Percentiles rank a stretch among this genome's conserved stretches.
These are phyloP conservation scores for Verticillium alfalfae DNA, from an alignment of 2,329 filamentous ascomycete species.

Conservation along the genomic window DNA sequence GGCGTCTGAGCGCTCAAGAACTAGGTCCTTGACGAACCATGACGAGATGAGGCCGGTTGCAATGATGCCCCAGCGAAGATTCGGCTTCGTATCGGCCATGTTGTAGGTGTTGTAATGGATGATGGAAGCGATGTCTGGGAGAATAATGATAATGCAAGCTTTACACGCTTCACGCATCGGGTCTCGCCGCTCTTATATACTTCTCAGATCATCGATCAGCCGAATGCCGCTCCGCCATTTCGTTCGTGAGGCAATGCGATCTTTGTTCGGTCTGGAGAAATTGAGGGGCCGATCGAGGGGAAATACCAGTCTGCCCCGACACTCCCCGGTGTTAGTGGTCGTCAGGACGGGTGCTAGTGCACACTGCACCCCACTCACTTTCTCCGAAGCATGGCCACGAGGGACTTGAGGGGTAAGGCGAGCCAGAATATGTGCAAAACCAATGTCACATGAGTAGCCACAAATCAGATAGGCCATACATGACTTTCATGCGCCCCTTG, in stretches of 20 bases:
- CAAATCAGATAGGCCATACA: too few relatives aligned
- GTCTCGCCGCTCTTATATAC: not conserved
- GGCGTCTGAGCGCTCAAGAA: slow-evolving; percentile 25
- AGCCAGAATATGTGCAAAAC: not conserved
- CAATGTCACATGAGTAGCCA: not conserved
- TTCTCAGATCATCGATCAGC: not conserved
- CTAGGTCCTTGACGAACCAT: slow-evolving; percentile 37
- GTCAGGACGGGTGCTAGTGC: not conserved
- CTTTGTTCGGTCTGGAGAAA: not conserved
- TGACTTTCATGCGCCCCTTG: too few relatives aligned
- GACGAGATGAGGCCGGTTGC: slow-evolving; percentile 32
- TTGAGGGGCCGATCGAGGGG: not conserved
- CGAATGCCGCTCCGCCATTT: not conserved
- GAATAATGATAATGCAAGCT: not conserved
- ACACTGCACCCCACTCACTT: not conserved
- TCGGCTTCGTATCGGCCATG: slow-evolving; percentile 8
- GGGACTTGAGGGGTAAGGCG: not conserved
- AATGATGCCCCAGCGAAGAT: slow-evolving; percentile 27
- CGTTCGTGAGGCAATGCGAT: not conserved
- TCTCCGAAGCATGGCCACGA: not conserved
- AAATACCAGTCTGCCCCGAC: not conserved
- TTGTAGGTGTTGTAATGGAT: not conserved
- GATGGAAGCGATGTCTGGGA: not conserved
- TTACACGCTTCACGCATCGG: not conserved
- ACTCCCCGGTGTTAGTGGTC: not conserved